Base-by-base conservation (phyloP, 1,139 yeast genomes). In the Magnusiomyces fungicola region DNA sequence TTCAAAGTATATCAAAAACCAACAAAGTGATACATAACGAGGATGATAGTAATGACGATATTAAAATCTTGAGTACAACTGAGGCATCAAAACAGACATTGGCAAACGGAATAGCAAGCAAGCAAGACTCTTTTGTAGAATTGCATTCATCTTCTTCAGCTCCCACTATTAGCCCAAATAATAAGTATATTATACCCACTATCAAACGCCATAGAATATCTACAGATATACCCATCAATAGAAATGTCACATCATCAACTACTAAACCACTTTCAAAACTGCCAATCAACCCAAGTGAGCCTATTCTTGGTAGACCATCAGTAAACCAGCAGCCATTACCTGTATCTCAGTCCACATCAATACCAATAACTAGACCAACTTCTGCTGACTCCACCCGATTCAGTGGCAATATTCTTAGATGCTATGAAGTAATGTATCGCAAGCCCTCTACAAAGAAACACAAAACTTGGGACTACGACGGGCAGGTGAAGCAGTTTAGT, bases 391-490 rank as follows among this genome's bases (percentile, higher is more conserved):
- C 19, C 33, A 25, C 16, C 7, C 7, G 19, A 18, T 7, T n/a
- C 6, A 21, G 6, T 2, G n/a, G 12, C 21, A 39, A 19, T 6
- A 16, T 36, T 7, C 43, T 43, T 6, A 33, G 38, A 24, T 49
- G 45, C 40, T 75, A 63, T 54, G 56, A 64, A 23, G 79, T 80
- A 2, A 76, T 86, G 57, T 86, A 84, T 78, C 70, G 98, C 40
- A 88, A 86, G 63, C 73, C 72, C 39, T 72, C 92, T 0, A 73
- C 69, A 37, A 87, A 85, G 66, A 89, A 90, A 71, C 81, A 89
- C 64, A 90, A 90, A 63, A 82, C 90, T 0, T 92, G 98, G 98
- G 95, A 88, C 51, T 96, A 95, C 2, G 98, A 92, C 67, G 97
- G 96, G 0, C 65, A 68, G 24, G 70, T 86, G 4, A 55, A 65